Base-by-base conservation (phyloP, 257 asterid genomes). In the Nemophila menziesii region DNA sequence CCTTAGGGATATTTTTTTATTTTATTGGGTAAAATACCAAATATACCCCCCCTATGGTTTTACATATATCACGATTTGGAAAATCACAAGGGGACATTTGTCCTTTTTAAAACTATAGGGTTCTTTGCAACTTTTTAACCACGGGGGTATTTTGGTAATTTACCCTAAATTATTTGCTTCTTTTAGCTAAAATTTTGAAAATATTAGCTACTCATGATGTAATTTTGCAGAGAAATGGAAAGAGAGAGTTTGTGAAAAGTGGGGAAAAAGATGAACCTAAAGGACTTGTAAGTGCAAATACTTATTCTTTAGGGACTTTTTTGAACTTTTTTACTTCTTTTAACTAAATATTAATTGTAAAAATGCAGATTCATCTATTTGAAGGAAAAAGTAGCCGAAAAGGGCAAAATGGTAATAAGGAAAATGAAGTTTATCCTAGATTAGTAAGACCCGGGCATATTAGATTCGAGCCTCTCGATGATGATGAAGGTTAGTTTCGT, bases 391-490 rank as follows among this genome's bases (percentile, higher is more conserved):
- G 43, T 45, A 54, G 58, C n/a, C 64, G 22, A 19, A 55, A 61
- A 49, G 42, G 55, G 39, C 46, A 46, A 48, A 61, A 55, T 62
- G 61, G 53, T 60, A 65, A 58, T 48, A 52, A 33, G 29, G 96
- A 73, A 50, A 61, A 64, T 44, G 78, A 79, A 67, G 67, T 78
- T 71, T 78, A 81, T 73, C 92, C 95, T 34, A 47, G 77, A 55
- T 69, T 62, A 48, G 51, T 79, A 54, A 85, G 92, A 76, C 99
- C 96, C 16, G 96, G 99, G 45, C 92, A 90, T 61, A 82, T 90
- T 56, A 94, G 99, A 46, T 90, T 90, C 70, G 96, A 79, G 71
- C 77, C 92, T 38, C 50, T 67, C 57, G 93, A 61, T 22, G 62
- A 75, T n/a, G n/a, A n/a, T n/a, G n/a, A n/a, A 72, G 99, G 96